phyloP scores from a whole-genome alignment of 23 red algal species.

The Gracilaria gracilis region DNA sequence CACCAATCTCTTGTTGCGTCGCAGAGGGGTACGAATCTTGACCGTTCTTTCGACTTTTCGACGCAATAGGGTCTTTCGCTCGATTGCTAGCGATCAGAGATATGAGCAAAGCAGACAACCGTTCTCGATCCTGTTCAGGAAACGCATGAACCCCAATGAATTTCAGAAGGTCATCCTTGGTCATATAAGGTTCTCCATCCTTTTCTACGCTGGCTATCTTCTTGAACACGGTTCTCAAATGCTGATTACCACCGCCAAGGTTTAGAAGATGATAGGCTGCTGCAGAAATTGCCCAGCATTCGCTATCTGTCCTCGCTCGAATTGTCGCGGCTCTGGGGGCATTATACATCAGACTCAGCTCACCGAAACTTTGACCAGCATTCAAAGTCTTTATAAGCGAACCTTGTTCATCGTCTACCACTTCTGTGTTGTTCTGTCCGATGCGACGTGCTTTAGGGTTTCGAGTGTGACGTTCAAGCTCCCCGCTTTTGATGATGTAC shows the following conservation, averaged over 20 bases:
- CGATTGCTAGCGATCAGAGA: slow-evolving; percentile 89
- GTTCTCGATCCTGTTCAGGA: slow-evolving; percentile 72
- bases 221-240: slow-evolving; percentile 90
- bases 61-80: slow-evolving; percentile 56
- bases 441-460: slow-evolving; percentile 66
- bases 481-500: slow-evolving; percentile 95
- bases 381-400: slow-evolving; percentile 76
- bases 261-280: slow-evolving; percentile 91
- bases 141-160: slow-evolving; percentile 89
- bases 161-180: slow-evolving; percentile 77
- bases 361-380: slow-evolving; percentile 90
- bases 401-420: slow-evolving; percentile 21
- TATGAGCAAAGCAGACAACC: slow-evolving; percentile 79
- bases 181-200: slow-evolving; percentile 85
- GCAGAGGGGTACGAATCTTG: not conserved
- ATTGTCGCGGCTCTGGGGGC: slow-evolving; percentile 87
- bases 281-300: slow-evolving; percentile 98
- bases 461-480: slow-evolving; percentile 84
- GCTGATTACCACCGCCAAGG: slow-evolving; percentile 87
- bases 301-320: slow-evolving; percentile 91
- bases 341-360: slow-evolving; percentile 97
- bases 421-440: slow-evolving; percentile 28
- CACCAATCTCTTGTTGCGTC: not conserved
- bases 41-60: slow-evolving; percentile 7
- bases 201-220: slow-evolving; percentile 80